Percentiles rank a stretch among this genome's conserved stretches.
phyloP scores from a whole-genome alignment of 495 filamentous ascomycete species.

The Thermothielavioides terrestris region DNA sequence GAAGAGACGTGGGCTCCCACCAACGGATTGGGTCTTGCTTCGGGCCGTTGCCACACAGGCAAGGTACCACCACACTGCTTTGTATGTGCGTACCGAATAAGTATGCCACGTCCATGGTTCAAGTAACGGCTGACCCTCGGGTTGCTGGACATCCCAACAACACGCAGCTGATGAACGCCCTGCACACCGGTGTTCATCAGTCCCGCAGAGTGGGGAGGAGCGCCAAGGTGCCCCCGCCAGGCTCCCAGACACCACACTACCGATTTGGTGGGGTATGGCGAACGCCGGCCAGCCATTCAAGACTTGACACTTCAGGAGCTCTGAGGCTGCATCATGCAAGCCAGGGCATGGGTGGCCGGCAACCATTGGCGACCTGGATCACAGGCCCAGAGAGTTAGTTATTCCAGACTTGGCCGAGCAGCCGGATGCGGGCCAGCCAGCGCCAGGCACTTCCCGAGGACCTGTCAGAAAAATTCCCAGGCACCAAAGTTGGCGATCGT shows the following conservation, averaged over 20 bases:
- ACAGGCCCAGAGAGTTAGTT: conserved; percentile 8
- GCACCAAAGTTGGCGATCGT: conserved; percentile 6
- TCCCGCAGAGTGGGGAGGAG: conserved; percentile 9
- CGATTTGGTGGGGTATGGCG: conserved; percentile 18
- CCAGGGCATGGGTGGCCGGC: conserved; percentile 17
- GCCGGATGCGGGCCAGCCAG: neutral
- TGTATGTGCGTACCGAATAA: too few relatives aligned
- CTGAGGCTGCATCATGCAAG: conserved; percentile 24
- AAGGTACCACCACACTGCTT: conserved; percentile 1
- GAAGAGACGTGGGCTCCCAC: too few relatives aligned
- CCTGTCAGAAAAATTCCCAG: conserved; percentile 2
- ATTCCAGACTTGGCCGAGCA: conserved; percentile 6
- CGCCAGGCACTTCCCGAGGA: neutral
- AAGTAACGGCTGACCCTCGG: conserved; percentile 5
- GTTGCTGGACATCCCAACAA: conserved; percentile 9
- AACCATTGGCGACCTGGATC: conserved; percentile 11
- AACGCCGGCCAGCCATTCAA: conserved; percentile 24
- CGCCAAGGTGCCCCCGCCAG: conserved; percentile 15
- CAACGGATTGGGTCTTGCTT: neutral
- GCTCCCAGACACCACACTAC: conserved; percentile 22
- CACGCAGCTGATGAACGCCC: neutral
- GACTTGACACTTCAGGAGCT: conserved; percentile 25
- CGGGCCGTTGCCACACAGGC: conserved; percentile 9
- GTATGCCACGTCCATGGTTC: neutral
- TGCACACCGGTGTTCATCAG: conserved; percentile 22